Evolutionary conservation across 2,329 filamentous ascomycete genomes (phyloP), one percentile per base, ranked within the genome.

Genomic region (Calonectria honghensis): DNA sequence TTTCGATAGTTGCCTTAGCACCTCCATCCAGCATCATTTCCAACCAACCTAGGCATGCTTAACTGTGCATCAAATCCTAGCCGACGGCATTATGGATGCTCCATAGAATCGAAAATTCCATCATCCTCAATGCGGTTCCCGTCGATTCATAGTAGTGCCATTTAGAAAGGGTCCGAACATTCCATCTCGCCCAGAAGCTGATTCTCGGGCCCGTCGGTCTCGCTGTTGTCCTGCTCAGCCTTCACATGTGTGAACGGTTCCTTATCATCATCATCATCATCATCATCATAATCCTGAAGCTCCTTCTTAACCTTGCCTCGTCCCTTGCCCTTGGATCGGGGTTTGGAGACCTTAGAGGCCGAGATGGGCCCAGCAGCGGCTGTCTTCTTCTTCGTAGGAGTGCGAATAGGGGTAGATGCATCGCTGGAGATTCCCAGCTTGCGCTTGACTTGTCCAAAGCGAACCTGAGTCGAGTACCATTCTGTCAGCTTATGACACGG

Each of bases 371-470:
- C 48, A 59, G 18, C 51, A 1, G 70, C 20, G 52, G 52, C 14
- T 37, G 39, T 68, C 74, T 81, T 84, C 74, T 81, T 84, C 75
- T 82, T 84, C 70, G 76, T 66, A 1, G 78, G 75, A 39, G 77
- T 72, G 6, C 76, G 77, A 50, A 51, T 16, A 3, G 74, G 51
- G 18, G 74, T 69, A 2, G 76, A 74, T 6, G 68, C 59, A 6
- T 84, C 82, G 73, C 79, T 80, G 48, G 79, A 79, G 51, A 88
- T 83, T 4, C 85, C 85, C 0, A 88, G 82, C 81, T 89, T 89
- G 59, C 84, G 83, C 81, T 87, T 90, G 74, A 90, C 86, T 73
- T 90, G 88, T 4, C 87, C 85, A 72, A 87, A 91, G 59, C 89
- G 87, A 50, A 86, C 85, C 84, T 88, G 72, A 41, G 0, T 6